Base-by-base conservation (phyloP, 441 rosid genomes). In the Erysimum cheiri region DNA sequence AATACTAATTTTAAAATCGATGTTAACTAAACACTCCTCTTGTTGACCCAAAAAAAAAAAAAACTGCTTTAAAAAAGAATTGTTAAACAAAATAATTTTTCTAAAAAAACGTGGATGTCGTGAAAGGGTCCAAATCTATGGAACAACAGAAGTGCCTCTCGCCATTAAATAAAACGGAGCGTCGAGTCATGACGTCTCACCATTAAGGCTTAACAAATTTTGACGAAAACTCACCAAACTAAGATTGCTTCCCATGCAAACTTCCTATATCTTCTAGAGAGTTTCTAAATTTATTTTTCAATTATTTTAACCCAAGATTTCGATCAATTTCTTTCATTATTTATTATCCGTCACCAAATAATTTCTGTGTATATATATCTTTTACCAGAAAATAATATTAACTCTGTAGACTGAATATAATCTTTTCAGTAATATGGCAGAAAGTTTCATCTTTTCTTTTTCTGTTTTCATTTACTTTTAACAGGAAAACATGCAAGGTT, bases 171-270 rank as follows among this genome's bases (percentile, higher is more conserved):
- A 65, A 65, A 65, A 48, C 9, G 31, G 77, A 66, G 61, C 15
- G 72, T 49, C 48, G 47, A 66, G 70, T 63, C 71, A 64, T 63
- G 79, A 75, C 79, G 48, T 64, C 67, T 75, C 65, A 75, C 79
- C 79, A 70, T 64, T 64, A 64, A 55, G 67, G 41, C 79, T 64
- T 75, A 70, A 75, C 70, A 75, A 63, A 70, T 57, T 70, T 50
- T 70, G 79, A 75, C 79, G 67, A 75, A 67, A 75, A 75, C 40
- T 63, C 75, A 75, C 79, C 79, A 70, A 75, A 69, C 75, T 75
- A 53, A 49, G 71, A 64, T 75, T 75, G 79, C 79, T 75, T 75
- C 79, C 71, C 79, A 75, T 63, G 75, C 75, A 75, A 75, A 63
- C 75, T 75, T 75, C 70, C 75, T 40, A 14, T 54, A 17, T 60